Conservation (phyloP, 768 basidiomycete species). For the Auricularia cornea region DNA sequence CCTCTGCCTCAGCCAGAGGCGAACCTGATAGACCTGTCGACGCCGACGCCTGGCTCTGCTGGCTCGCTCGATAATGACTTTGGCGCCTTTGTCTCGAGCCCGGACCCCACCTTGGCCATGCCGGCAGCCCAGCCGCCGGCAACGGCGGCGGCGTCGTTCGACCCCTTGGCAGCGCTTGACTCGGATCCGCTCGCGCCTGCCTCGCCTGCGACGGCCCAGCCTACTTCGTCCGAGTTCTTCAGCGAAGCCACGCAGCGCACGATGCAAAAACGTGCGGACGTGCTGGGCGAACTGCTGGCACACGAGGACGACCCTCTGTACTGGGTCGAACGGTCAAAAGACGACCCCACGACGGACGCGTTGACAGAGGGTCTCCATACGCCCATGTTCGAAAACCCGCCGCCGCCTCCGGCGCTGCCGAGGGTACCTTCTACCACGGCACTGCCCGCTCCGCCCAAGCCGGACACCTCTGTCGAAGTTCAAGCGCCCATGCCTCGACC, state of each 20-base stretch:
- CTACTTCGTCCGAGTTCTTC: conserved; percentile 36
- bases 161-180: neutral
- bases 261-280: conserved; percentile 40
- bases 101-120: conserved; percentile 11
- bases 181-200: neutral
- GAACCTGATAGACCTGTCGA: neutral
- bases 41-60: neutral
- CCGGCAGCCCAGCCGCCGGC: neutral
- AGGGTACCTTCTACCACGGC: too few relatives aligned
- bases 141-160: neutral
- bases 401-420: neutral
- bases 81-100: conserved; percentile 49
- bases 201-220: neutral
- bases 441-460: too few relatives aligned
- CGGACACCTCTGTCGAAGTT: neutral
- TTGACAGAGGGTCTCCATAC: neutral
- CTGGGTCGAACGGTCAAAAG: conserved; percentile 27
- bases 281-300: conserved; percentile 56
- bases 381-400: neutral
- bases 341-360: neutral
- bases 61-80: conserved; percentile 37
- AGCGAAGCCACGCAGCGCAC: conserved; percentile 47
- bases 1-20: neutral
- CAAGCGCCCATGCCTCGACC: neutral
- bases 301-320: conserved; percentile 68